Evolutionary conservation across 176 grass and related monocot genomes (phyloP).

Genomic region (Rhipidocladum racemiflorum): DNA sequence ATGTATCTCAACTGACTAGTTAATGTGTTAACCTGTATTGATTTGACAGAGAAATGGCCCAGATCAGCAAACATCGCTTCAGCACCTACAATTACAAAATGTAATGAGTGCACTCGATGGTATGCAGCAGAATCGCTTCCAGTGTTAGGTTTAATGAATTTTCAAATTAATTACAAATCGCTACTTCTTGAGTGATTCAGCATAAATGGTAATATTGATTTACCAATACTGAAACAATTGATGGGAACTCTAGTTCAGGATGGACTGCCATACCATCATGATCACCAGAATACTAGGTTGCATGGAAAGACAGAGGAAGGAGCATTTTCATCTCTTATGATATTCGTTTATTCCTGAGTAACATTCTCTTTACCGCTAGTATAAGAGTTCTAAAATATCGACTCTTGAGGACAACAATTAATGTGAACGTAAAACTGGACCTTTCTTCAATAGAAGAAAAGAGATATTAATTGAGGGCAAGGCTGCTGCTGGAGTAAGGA

Average conservation of each 20-base stretch:
- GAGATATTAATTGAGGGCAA: background rate
- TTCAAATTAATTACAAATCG: background rate
- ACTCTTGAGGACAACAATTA: background rate
- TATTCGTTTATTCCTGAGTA: background rate
- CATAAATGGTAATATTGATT: background rate
- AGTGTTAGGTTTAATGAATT: background rate
- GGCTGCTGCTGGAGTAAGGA: background rate
- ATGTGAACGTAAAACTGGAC: background rate
- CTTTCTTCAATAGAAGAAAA: background rate
- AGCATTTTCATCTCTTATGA: conserved; percentile 8
- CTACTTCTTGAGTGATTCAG: background rate
- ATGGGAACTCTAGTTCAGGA: background rate
- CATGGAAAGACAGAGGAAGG: background rate
- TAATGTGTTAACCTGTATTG: conserved; percentile 75
- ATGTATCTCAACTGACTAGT: background rate
- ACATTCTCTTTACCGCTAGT: background rate
- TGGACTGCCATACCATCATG: background rate
- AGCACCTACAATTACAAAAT: conserved; percentile 67
- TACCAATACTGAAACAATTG: background rate
- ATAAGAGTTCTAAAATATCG: background rate
- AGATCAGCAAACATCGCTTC: conserved; percentile 99
- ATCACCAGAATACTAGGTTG: background rate
- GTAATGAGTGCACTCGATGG: background rate
- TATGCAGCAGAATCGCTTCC: background rate
- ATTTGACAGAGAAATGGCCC: conserved; percentile 97